Percentiles rank a stretch among this genome's conserved stretches.
Conservation (phyloP, 129 eudicot genomes). For the Pittosporum tobira region DNA sequence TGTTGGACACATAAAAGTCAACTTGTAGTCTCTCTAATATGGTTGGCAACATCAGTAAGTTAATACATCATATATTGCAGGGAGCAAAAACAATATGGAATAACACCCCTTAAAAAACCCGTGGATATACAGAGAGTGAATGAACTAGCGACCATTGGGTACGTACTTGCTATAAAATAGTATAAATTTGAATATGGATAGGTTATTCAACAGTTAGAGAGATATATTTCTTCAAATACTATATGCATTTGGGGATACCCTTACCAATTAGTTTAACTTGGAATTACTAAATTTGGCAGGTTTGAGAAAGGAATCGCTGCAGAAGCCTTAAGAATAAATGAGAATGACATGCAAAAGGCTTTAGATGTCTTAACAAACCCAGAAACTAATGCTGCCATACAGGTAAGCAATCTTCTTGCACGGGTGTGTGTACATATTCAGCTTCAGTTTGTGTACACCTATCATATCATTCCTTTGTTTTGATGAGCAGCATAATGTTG, state of each 20-base stretch:
- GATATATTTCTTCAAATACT: no score
- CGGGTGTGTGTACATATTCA: not conserved
- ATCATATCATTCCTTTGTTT: not conserved
- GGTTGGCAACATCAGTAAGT: not conserved
- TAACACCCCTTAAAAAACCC: slow-evolving; percentile 65
- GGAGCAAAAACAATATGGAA: slow-evolving; percentile 87
- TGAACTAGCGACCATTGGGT: slow-evolving; percentile 66
- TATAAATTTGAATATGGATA: not conserved
- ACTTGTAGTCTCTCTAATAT: not conserved
- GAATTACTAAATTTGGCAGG: slow-evolving; percentile 31
- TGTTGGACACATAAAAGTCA: slow-evolving; percentile 5
- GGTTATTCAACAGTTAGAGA: not conserved
- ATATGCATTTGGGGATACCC: not conserved
- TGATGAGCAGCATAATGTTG: slow-evolving; percentile 53
- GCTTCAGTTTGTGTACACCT: not conserved
- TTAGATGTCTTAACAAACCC: slow-evolving; percentile 87
- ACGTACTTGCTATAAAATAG: slow-evolving; percentile 9
- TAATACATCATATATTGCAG: slow-evolving; percentile 29
- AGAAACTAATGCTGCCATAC: slow-evolving; percentile 59
- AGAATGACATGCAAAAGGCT: slow-evolving; percentile 77
- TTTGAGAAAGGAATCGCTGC: slow-evolving; percentile 77
- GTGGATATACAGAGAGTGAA: slow-evolving; percentile 63
- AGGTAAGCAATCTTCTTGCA: slow-evolving; percentile 27
- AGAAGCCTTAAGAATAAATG: slow-evolving; percentile 86
- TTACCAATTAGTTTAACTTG: not conserved